Evolutionary conservation across 257 asterid species (phyloP).

Genomic region (Forsythia suspensa): DNA sequence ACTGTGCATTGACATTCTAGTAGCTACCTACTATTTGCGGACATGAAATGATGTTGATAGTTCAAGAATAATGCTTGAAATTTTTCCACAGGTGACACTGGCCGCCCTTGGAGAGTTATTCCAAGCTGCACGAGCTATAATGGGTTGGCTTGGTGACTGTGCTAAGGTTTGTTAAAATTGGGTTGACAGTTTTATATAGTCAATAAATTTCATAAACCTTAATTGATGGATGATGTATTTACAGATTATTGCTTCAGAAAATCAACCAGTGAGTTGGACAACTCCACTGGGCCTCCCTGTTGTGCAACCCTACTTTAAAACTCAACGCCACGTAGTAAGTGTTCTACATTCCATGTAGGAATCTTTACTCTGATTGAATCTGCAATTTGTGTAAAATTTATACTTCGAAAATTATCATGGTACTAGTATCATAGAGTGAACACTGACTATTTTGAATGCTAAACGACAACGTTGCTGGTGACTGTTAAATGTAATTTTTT

Average conservation of each 20-base stretch:
- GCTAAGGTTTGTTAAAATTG: constrained; percentile 71
- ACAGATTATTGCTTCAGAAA: constrained; percentile 87
- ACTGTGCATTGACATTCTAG: background rate
- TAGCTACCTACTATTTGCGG: background rate
- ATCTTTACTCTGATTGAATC: constrained; percentile 1
- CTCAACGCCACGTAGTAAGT: constrained; percentile 79
- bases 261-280: constrained; percentile 85
- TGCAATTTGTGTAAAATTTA: background rate
- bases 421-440: background rate
- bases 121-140: constrained; percentile 92
- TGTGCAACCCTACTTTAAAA: constrained; percentile 89
- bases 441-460: background rate
- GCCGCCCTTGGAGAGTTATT: constrained; percentile 89
- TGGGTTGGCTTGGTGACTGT: constrained; percentile 98
- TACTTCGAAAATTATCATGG: constrained; percentile 1
- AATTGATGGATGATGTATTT: constrained; percentile 14
- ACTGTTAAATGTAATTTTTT: too few relatives aligned
- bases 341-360: background rate
- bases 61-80: background rate
- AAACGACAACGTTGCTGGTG: background rate
- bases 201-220: constrained; percentile 16
- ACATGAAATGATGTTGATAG: constrained; percentile 7
- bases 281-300: constrained; percentile 99
- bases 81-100: constrained; percentile 64
- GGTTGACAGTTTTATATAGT: background rate